Conservation (phyloP, 2,329 filamentous ascomycete genomes). For the Aureobasidium pullulans region DNA sequence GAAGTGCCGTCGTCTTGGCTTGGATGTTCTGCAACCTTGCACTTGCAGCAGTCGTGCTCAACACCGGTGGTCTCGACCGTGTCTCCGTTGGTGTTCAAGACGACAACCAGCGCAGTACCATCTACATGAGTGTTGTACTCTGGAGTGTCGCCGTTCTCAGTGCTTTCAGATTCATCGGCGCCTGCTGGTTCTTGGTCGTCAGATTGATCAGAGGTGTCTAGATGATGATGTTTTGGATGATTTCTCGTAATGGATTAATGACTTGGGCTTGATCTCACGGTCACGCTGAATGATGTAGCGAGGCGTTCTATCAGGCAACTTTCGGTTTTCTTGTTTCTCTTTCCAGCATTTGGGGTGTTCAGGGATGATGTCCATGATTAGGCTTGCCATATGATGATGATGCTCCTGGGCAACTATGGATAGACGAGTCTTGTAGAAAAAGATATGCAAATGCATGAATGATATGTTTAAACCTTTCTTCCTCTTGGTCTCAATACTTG, state of each 20-base stretch:
- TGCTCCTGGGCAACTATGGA: neutral
- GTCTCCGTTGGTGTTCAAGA: constrained; percentile 24
- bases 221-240: constrained; percentile 1
- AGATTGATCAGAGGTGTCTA: constrained; percentile 62
- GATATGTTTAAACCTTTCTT: neutral
- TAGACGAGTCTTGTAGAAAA: neutral
- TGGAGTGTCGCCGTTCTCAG: constrained; percentile 84
- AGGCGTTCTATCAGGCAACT: neutral
- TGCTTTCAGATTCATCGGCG: constrained; percentile 79
- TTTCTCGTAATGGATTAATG: neutral
- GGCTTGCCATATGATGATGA: neutral
- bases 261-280: neutral
- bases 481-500: too few relatives aligned
- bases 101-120: constrained; percentile 54
- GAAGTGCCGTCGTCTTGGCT: constrained; percentile 80
- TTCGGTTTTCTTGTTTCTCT: neutral
- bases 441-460: neutral
- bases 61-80: constrained; percentile 69
- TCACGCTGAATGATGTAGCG: constrained; percentile 6
- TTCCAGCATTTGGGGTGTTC: neutral
- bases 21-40: constrained; percentile 98
- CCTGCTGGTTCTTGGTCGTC: constrained; percentile 86
- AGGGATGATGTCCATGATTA: neutral
- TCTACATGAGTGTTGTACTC: constrained; percentile 80
- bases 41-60: constrained; percentile 77